Percentiles rank a stretch among this genome's conserved stretches.
phyloP scores from a whole-genome alignment of 2,329 filamentous ascomycete genomes.

The Colletotrichum orchidophilum region DNA sequence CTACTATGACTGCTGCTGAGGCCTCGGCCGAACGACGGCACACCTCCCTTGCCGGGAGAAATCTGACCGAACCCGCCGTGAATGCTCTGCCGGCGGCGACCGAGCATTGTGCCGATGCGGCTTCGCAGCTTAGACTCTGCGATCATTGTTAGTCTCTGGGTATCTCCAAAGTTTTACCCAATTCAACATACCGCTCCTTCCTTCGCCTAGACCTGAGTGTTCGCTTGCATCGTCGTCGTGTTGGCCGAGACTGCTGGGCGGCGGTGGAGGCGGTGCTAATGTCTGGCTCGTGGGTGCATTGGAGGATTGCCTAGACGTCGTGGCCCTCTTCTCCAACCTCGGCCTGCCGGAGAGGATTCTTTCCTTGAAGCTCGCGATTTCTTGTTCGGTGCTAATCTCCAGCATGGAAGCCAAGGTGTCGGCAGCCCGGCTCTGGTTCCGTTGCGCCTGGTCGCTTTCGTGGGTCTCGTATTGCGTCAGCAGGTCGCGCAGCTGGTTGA shows the following conservation, averaged over 20 bases:
- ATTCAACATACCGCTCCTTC: slow-evolving; percentile 38
- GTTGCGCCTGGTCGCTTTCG: slow-evolving; percentile 87
- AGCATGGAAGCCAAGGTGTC: slow-evolving; percentile 83
- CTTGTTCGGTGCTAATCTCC: slow-evolving; percentile 85
- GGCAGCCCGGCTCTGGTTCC: slow-evolving; percentile 77
- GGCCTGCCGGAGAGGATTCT: slow-evolving; percentile 32
- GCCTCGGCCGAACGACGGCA: slow-evolving; percentile 65
- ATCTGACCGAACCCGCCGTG: slow-evolving; percentile 68
- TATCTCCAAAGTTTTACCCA: too few species aligned
- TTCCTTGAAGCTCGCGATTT: slow-evolving; percentile 64
- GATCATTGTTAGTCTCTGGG: slow-evolving; percentile 39
- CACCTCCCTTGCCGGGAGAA: slow-evolving; percentile 59
- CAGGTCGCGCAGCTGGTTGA: slow-evolving; percentile 90
- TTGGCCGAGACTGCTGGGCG: slow-evolving; percentile 35
- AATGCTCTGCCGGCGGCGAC: slow-evolving; percentile 72
- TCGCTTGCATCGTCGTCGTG: slow-evolving; percentile 56
- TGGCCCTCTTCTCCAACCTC: slow-evolving; percentile 51
- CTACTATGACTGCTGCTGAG: slow-evolving; percentile 69
- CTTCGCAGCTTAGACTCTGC: slow-evolving; percentile 68
- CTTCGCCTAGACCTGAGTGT: slow-evolving; percentile 46
- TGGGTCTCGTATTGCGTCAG: slow-evolving; percentile 94
- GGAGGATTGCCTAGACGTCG: slow-evolving; percentile 52
- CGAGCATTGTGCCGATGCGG: slow-evolving; percentile 76
- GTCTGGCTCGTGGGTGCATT: slow-evolving; percentile 42
- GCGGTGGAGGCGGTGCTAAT: slow-evolving; percentile 39